Conservation (phyloP, 352 stramenopile genomes). For the Thraustochytrium striatum region DNA sequence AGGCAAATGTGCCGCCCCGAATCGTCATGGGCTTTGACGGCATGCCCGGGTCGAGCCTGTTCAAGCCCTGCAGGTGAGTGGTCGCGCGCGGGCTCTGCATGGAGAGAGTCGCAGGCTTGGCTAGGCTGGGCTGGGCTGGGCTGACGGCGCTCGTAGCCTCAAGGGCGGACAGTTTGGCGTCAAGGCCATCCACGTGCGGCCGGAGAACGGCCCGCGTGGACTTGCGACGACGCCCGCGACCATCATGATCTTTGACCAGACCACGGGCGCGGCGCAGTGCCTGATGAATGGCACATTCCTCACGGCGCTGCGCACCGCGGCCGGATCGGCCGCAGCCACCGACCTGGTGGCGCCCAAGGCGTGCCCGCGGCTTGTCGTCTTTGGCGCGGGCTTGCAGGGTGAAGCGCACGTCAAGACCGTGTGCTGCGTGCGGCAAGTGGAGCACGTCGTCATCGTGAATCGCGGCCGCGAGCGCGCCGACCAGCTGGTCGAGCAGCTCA, state of each 20-base stretch:
- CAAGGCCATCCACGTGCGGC: constrained; percentile 37
- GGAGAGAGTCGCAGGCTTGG: too few relatives aligned
- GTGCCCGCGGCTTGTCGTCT: constrained; percentile 58
- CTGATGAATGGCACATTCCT: constrained; percentile 63
- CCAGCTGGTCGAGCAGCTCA: constrained; percentile 53
- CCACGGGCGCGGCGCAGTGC: constrained; percentile 58
- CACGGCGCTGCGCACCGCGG: constrained; percentile 64
- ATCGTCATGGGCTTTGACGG: constrained; percentile 13
- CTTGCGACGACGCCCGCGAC: constrained; percentile 54
- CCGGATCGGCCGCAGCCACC: constrained; percentile 61
- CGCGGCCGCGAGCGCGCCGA: constrained; percentile 57
- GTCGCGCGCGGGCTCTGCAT: too few relatives aligned
- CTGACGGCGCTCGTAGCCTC: too few relatives aligned
- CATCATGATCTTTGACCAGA: constrained; percentile 60
- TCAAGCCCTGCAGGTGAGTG: neutral
- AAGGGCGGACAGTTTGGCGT: neutral
- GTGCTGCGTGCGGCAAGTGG: constrained; percentile 57
- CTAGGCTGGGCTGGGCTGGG: too few relatives aligned
- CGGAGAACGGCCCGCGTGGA: neutral
- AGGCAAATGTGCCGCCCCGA: neutral
- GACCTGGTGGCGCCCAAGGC: constrained; percentile 43
- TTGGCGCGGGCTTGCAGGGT: constrained; percentile 64
- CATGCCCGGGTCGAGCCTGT: constrained; percentile 7
- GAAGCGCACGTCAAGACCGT: constrained; percentile 63
- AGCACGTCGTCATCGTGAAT: constrained; percentile 64